Evolutionary conservation across 169 alveolate species (phyloP), one percentile per base, ranked within the genome.

Genomic region (Plasmodium billcollinsi): DNA sequence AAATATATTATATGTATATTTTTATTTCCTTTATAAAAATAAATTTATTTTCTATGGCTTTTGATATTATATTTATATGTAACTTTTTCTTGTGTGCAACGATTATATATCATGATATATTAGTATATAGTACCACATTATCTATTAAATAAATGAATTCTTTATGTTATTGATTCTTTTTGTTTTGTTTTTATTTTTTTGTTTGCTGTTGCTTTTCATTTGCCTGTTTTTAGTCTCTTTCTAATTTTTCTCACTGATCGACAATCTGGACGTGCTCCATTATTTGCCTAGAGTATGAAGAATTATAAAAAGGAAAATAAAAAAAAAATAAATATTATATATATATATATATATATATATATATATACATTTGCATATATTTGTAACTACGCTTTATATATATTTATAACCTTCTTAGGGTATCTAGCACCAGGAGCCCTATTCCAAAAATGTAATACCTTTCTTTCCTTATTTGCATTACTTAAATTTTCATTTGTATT

Each of bases 241-340:
- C 92, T 86, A 73, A 86, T 86, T 86, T 86, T 86, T 21, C 92
- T 54, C 0, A 86, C 58, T 29, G 92, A 86, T 18, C 92, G 92
- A 26, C 92, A 86, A 29, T 86, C 92, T 61, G 92, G 92, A 12
- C 92, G 92, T 62, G 92, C 88, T 61, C 92, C 92, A 50, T 86
- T 86, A 66, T 86, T 86, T 21, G 92, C 92, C 92, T 86, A 39
- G 15, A 39, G 29, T 39, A 29, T 15, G 54, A 1, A 43, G 3
- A 70, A 71, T 65, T 29, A 18, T 2, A 63, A 49, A 49, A 62
- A 15, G 18, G 18, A 14, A 61, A 83, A 59, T 3, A 49, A 47
- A 18, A 21, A 58, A 66, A 66, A 11, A 5, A 29, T 33, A 67
- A 39, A 39, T 39, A 39, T 33, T 33, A 33, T 33, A 33, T 33